Base-by-base conservation (phyloP, 768 basidiomycete genomes). In the Pholiota conissans region DNA sequence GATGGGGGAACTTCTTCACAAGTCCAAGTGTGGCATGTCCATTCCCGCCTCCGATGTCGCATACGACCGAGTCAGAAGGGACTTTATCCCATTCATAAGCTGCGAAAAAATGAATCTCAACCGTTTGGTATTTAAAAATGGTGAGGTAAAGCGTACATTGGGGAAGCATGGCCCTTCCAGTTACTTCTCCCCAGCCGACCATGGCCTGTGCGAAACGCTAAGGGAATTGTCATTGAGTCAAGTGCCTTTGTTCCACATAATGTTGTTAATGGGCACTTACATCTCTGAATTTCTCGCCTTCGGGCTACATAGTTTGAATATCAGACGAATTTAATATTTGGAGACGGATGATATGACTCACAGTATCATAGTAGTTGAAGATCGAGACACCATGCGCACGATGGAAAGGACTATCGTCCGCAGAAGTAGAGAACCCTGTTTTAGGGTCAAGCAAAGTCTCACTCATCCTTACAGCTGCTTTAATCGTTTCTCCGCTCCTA, bases 11-110 rank as follows among this genome's bases (percentile, higher is more conserved):
- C 2, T 58, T 61, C 56, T 71, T 73, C 0, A 67, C 56, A 1
- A 81, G 66, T 9, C 60, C 57, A 42, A 79, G 65, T 1, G 72
- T 64, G 16, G 71, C 62, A 39, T 69, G 63, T 2, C 79, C 79
- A 42, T 73, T 67, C 4, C 74, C 73, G 24, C 39, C 40, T 18
- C 52, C 52, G 16, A 79, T 67, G 62, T 79, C 78, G 52, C 75
- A 75, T 18, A 79, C 65, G 3, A 65, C 61, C 2, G 72, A 63
- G 11, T 66, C 70, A 4, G 42, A 9, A 14, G 66, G 56, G 5
- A 75, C 61, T 22, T 63, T 47, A 0, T 60, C 65, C 78, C 77
- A 80, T 6, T 73, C 69, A 52, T 69, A 77, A 0, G 63, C 77
- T 77, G 42, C 30, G 11, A 20, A 39, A 20, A 45, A 45, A 4